These are phyloP conservation scores for Nemania abortiva DNA, from an alignment of 2,329 filamentous ascomycete species.

Conservation along the genomic window DNA sequence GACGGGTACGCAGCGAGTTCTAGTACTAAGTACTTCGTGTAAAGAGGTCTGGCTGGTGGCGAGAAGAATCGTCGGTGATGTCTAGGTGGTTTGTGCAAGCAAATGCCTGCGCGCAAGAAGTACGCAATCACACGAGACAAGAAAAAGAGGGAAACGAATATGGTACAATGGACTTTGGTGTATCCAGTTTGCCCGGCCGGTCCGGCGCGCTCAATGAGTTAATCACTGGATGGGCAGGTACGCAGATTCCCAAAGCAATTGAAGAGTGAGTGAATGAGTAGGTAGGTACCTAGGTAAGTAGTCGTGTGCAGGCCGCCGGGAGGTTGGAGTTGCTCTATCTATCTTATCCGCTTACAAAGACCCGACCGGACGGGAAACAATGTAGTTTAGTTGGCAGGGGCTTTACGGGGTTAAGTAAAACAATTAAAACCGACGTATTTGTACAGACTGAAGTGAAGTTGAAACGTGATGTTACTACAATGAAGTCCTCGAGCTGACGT, in stretches of 20 bases:
- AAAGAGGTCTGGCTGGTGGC: background rate
- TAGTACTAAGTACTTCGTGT: background rate
- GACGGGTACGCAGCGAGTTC: background rate
- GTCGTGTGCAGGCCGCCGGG: background rate
- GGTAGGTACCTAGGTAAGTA: background rate
- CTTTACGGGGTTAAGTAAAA: background rate
- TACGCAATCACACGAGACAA: background rate
- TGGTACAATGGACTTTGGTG: background rate
- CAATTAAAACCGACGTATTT: background rate
- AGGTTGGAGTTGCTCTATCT: background rate
- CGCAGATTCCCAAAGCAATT: too few species aligned
- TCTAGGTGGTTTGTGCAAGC: background rate
- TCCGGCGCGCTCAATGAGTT: background rate
- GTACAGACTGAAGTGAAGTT: slow-evolving; percentile 12
- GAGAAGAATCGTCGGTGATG: background rate
- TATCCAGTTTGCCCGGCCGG: background rate
- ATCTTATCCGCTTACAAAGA: background rate
- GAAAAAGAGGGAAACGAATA: background rate
- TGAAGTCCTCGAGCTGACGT: slow-evolving; percentile 20
- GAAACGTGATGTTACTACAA: background rate
- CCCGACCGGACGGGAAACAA: background rate
- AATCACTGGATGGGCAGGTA: background rate
- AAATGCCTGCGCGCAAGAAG: background rate
- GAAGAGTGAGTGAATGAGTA: background rate
- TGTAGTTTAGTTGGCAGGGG: background rate